Evolutionary conservation across 2,329 filamentous ascomycete species (phyloP).

Genomic region (Elsinoe necatrix): DNA sequence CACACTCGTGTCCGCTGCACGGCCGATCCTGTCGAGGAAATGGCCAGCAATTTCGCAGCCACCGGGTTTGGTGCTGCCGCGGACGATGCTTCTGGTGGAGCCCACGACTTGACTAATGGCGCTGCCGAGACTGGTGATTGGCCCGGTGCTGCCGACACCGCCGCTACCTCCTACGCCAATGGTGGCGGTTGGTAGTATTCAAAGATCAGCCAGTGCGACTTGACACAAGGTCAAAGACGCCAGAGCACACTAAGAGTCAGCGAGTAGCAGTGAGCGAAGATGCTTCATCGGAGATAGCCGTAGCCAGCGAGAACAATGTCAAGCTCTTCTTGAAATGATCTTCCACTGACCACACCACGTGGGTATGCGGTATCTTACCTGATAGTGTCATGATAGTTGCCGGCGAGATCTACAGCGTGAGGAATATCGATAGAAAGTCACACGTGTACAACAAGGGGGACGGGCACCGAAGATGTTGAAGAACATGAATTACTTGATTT

Average conservation of each 20-base stretch:
- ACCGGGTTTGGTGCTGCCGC: constrained; percentile 10
- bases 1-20: constrained; percentile 22
- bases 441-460: too few species aligned
- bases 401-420: too few species aligned
- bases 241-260: neutral
- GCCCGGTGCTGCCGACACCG: constrained; percentile 6
- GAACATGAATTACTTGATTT: neutral
- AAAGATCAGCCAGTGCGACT: neutral
- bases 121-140: constrained; percentile 16
- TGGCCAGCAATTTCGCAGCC: constrained; percentile 21
- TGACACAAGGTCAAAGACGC: neutral
- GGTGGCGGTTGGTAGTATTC: constrained; percentile 12
- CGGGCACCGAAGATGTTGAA: neutral
- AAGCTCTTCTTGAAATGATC: too few species aligned
- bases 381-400: too few species aligned
- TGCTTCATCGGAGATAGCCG: neutral
- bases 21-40: constrained; percentile 23
- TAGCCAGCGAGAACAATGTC: neutral
- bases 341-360: too few species aligned
- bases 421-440: too few species aligned
- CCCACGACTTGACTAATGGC: constrained; percentile 16
- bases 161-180: neutral
- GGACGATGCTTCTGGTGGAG: constrained; percentile 14
- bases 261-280: neutral
- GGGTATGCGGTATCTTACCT: too few species aligned